Base-by-base conservation (phyloP, 225 moss, liverwort and hornwort species). In the Straminergon stramineum region DNA sequence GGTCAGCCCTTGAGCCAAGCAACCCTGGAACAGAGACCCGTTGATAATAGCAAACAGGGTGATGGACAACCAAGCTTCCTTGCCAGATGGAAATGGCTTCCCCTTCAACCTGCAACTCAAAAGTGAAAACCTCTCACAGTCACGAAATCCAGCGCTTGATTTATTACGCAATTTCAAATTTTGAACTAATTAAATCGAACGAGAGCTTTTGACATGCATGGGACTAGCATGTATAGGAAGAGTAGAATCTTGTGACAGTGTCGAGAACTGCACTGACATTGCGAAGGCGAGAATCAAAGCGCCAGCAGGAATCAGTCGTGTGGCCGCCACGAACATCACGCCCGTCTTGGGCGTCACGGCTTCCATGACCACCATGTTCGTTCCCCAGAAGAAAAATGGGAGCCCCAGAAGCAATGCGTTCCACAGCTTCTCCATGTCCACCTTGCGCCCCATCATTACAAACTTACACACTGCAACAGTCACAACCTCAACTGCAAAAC, bases 291-390 rank as follows among this genome's bases (percentile, higher is more conserved):
- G 78, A n/a, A 97, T 91, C 53, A 96, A 86, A 61, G 93, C 88
- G 32, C 97, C 96, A 12, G 91, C 91, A 28, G 97, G 96, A 64
- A 96, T 88, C 61, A 97, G 90, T 57, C 96, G 91, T 28, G 89
- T 66, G 55, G 92, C 84, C 34, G 96, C 96, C 87, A 97, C 94
- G 86, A 97, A 96, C 95, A 96, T 91, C 19, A 96, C 94, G 30
- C 98, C 97, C 34, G 97, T 95, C 87, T 91, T 95, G 8, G 97
- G 95, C 74, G 95, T 90, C 81, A 98, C 89, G 5, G 89, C 94
- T 83, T 97, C 96, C 97, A 96, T 96, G 71, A 93, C 94, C 86
- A 97, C 97, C 97, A 96, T 97, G 41, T 95, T 95, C 21, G 95
- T 95, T 9, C 97, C 96, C 97, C 96, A 97, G 45, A 97, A 90